These are phyloP conservation scores for Phytophthora litchii DNA, from an alignment of 352 stramenopile genomes.

Conservation along the genomic window DNA sequence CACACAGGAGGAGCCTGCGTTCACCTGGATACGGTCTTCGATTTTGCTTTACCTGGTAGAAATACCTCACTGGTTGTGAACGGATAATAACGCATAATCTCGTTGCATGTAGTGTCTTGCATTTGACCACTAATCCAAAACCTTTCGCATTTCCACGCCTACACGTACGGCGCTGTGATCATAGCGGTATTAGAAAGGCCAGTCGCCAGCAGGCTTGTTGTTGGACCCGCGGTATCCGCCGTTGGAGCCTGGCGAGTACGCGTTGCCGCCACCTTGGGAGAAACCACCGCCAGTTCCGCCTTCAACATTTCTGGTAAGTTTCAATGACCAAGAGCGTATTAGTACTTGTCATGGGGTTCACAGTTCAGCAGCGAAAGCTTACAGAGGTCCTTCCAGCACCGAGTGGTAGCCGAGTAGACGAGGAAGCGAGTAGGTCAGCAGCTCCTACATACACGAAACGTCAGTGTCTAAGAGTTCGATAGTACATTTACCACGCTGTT, in stretches of 20 bases:
- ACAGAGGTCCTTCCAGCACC: constrained; percentile 73
- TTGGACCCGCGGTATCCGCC: constrained; percentile 39
- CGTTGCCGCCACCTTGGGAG: constrained; percentile 33
- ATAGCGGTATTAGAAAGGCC: constrained; percentile 62
- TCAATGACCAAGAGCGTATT: constrained; percentile 5
- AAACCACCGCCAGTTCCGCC: constrained; percentile 30
- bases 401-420: constrained; percentile 81
- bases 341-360: not conserved
- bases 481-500: too few species aligned
- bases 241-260: constrained; percentile 38
- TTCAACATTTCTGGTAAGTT: constrained; percentile 51
- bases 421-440: constrained; percentile 80
- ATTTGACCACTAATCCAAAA: constrained; percentile 8
- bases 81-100: too few species aligned
- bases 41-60: too few species aligned
- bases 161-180: not conserved
- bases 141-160: not conserved
- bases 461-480: too few species aligned
- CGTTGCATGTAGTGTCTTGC: not conserved
- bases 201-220: constrained; percentile 64
- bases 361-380: constrained; percentile 24
- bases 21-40: too few species aligned
- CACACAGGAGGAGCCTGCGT: too few species aligned
- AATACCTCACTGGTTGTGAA: too few species aligned
- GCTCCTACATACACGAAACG: constrained; percentile 40